These are phyloP conservation scores for Coniella lustricola DNA, from an alignment of 2,329 filamentous ascomycete genomes.

Conservation along the genomic window DNA sequence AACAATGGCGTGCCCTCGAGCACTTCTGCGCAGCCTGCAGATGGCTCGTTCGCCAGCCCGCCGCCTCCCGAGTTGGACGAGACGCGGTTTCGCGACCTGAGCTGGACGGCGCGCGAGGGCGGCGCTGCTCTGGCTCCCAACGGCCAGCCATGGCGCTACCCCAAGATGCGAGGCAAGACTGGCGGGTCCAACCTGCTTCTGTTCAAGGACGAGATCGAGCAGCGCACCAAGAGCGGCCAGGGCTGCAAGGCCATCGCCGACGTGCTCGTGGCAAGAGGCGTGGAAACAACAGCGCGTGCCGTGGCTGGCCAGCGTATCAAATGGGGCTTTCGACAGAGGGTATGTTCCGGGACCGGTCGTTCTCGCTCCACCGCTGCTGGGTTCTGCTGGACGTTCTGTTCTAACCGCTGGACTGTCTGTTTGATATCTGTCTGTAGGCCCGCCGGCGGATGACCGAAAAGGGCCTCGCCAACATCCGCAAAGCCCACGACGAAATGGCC, in stretches of 20 bases:
- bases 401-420: too few relatives aligned
- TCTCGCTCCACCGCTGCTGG: too few relatives aligned
- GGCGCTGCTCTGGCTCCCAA: slow-evolving; percentile 1
- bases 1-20: too few relatives aligned
- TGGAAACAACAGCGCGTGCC: slow-evolving; percentile 9
- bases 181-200: slow-evolving; percentile 8
- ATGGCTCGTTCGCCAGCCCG: too few relatives aligned
- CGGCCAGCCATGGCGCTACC: slow-evolving; percentile 8
- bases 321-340: slow-evolving; percentile 10
- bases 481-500: slow-evolving; percentile 7
- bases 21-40: too few relatives aligned
- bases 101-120: neutral
- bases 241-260: slow-evolving; percentile 10
- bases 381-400: too few relatives aligned
- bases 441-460: slow-evolving; percentile 7
- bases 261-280: slow-evolving; percentile 4
- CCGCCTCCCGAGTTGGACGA: neutral
- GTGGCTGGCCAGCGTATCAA: slow-evolving; percentile 9
- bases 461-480: slow-evolving; percentile 13
- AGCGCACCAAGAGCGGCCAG: slow-evolving; percentile 8
- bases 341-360: too few relatives aligned
- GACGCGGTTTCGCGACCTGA: slow-evolving; percentile 6
- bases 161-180: slow-evolving; percentile 4
- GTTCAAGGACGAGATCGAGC: slow-evolving; percentile 8
- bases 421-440: too few relatives aligned